Conservation (phyloP, 2,329 filamentous ascomycete species). For the Esteya vermicola region DNA sequence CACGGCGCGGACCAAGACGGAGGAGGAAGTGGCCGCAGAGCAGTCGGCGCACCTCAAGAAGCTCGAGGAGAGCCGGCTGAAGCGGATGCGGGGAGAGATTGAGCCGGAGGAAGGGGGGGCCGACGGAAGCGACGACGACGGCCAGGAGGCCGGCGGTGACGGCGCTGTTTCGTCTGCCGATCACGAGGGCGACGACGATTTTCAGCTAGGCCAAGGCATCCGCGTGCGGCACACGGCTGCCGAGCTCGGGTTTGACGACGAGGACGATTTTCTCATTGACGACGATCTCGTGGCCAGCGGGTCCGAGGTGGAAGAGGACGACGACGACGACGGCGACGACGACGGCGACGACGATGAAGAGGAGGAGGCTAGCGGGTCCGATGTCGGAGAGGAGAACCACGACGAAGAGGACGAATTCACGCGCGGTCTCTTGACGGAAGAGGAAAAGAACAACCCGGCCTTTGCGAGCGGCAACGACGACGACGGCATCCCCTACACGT, state of each 20-base stretch:
- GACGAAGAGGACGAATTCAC: conserved; percentile 56
- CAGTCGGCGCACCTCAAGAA: conserved; percentile 64
- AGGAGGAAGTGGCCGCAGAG: conserved; percentile 68
- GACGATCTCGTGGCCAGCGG: conserved; percentile 76
- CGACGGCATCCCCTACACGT: conserved; percentile 63
- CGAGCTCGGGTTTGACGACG: conserved; percentile 69
- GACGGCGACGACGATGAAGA: conserved; percentile 17
- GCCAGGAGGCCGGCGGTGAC: conserved; percentile 9
- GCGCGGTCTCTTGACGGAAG: conserved; percentile 48
- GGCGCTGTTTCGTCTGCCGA: conserved; percentile 15
- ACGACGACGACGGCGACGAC: conserved; percentile 38
- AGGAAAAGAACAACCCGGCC: conserved; percentile 38
- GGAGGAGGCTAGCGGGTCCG: conserved; percentile 42
- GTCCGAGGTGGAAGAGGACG: conserved; percentile 49
- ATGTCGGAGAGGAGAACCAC: conserved; percentile 16
- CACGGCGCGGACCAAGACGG: conserved; percentile 78
- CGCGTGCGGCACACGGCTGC: conserved; percentile 40
- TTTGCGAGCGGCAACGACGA: conserved; percentile 31
- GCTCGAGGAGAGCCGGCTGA: conserved; percentile 68
- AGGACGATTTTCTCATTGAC: conserved; percentile 87
- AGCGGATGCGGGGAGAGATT: conserved; percentile 78
- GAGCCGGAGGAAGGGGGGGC: conserved; percentile 55
- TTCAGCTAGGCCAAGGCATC: conserved; percentile 46
- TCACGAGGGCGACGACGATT: conserved; percentile 39
- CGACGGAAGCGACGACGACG: conserved; percentile 12